A percentile compares a stretch with the other conserved stretches of the same genome.
phyloP scores from a whole-genome alignment of 176 grass and related monocot genomes.

The Carex pumila region DNA sequence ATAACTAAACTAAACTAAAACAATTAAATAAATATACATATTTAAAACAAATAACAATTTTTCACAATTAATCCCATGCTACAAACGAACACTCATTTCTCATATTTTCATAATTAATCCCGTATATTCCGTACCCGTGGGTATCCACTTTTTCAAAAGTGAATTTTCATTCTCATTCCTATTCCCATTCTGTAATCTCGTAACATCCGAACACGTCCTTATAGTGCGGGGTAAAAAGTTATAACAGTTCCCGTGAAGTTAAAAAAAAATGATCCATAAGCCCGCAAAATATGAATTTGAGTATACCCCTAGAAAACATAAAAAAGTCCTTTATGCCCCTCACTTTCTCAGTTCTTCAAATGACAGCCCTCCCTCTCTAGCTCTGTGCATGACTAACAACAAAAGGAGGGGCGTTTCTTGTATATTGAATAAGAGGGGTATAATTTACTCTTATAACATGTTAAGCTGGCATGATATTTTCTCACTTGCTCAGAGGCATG shows the following conservation, averaged over 20 bases:
- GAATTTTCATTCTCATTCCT: too few relatives aligned
- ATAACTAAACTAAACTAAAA: too few relatives aligned
- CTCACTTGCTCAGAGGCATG: background rate
- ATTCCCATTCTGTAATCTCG: too few relatives aligned
- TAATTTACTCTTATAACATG: background rate
- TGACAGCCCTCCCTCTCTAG: background rate
- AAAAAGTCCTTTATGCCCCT: background rate
- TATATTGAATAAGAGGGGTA: background rate
- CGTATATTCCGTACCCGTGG: too few relatives aligned
- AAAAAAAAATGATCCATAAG: background rate
- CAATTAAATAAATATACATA: too few relatives aligned
- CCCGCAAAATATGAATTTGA: background rate
- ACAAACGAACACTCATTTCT: too few relatives aligned
- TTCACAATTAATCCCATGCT: too few relatives aligned
- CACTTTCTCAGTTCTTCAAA: constrained; percentile 5
- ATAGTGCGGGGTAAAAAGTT: background rate
- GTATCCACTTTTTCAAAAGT: too few relatives aligned
- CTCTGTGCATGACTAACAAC: constrained; percentile 6
- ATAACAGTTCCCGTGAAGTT: background rate
- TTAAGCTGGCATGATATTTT: background rate
- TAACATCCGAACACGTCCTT: too few relatives aligned
- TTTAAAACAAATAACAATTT: too few relatives aligned
- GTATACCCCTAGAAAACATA: background rate
- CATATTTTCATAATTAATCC: too few relatives aligned
- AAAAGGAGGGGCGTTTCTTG: background rate